phyloP scores from a whole-genome alignment of 78 protist species.

The Dictyostelium purpureum region DNA sequence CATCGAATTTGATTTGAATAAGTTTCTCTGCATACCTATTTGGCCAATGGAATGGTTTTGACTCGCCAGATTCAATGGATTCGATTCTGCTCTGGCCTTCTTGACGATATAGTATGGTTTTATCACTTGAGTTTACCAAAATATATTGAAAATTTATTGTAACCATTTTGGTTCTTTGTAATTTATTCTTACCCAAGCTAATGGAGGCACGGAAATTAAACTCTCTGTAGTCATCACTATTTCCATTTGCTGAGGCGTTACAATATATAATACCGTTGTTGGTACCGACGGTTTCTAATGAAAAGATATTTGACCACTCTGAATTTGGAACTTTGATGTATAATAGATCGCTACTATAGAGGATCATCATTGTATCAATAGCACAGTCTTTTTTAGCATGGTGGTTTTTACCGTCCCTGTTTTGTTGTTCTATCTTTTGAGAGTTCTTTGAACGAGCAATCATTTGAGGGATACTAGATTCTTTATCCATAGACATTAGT shows the following conservation, averaged over 20 bases:
- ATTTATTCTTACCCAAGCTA: slow-evolving; percentile 55
- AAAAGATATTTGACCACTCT: slow-evolving; percentile 32
- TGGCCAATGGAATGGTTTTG: slow-evolving; percentile 71
- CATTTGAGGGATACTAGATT: slow-evolving; percentile 42
- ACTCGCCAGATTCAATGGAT: slow-evolving; percentile 23
- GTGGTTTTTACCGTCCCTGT: neutral
- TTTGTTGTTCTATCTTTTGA: neutral
- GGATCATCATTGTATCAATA: slow-evolving; percentile 29
- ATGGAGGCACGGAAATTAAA: slow-evolving; percentile 49
- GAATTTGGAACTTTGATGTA: slow-evolving; percentile 35
- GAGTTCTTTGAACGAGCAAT: neutral
- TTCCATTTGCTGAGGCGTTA: neutral
- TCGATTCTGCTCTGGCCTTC: slow-evolving; percentile 17
- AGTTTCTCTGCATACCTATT: neutral
- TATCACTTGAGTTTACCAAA: slow-evolving; percentile 22
- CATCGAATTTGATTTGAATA: slow-evolving; percentile 34
- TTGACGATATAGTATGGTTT: slow-evolving; percentile 28
- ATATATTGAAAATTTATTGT: slow-evolving; percentile 63
- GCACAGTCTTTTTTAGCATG: neutral
- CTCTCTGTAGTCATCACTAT: neutral
- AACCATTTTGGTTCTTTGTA: slow-evolving; percentile 74
- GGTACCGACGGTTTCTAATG: slow-evolving; percentile 51
- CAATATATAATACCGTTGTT: slow-evolving; percentile 26
- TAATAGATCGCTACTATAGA: neutral
- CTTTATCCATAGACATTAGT: neutral